These are phyloP conservation scores for Pyrus hybrid DNA, from an alignment of 331 rosid genomes.

Conservation along the genomic window DNA sequence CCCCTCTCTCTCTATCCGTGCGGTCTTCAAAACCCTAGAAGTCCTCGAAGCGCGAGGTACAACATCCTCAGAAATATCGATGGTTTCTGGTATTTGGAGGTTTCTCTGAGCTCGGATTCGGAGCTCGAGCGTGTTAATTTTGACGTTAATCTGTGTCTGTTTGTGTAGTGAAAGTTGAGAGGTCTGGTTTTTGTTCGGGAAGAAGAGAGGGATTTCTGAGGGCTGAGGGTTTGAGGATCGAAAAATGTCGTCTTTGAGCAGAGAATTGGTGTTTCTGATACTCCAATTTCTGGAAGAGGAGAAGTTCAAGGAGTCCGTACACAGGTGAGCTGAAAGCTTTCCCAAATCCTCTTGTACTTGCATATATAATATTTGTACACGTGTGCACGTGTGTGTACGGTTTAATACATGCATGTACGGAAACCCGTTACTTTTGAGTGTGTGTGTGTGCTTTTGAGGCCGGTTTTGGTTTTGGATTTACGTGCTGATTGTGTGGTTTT, in stretches of 20 bases:
- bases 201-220: neutral
- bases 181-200: constrained; percentile 2
- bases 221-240: constrained; percentile 3
- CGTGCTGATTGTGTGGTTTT: neutral
- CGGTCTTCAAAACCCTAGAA: constrained; percentile 61
- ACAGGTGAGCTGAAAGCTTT: constrained; percentile 36
- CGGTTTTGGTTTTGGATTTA: neutral
- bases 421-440: neutral
- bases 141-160: neutral
- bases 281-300: constrained; percentile 91
- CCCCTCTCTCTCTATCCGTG: constrained; percentile 23
- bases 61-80: constrained; percentile 6
- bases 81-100: constrained; percentile 20
- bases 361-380: neutral
- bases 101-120: constrained; percentile 25
- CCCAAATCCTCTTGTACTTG: neutral
- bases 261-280: constrained; percentile 83
- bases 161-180: constrained; percentile 13
- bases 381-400: neutral
- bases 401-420: neutral
- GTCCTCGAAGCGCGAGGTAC: constrained; percentile 29
- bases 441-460: no score
- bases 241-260: constrained; percentile 75
- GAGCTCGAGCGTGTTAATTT: neutral
- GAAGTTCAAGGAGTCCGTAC: constrained; percentile 71